Evolutionary conservation across 345 rosid genomes (phyloP).

Genomic region (Citrus maxima): DNA sequence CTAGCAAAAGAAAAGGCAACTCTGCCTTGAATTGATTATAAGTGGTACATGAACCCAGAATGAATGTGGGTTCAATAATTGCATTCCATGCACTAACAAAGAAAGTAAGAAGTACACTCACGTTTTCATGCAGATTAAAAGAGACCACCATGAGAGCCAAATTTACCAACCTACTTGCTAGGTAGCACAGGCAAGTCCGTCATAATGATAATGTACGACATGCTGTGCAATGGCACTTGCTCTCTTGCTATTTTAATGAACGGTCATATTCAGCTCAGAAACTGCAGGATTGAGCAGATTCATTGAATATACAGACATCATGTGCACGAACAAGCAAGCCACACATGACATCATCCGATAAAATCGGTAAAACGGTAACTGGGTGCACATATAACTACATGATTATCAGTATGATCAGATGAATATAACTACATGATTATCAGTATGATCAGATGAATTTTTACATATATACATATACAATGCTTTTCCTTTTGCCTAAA

Average conservation of each 20-base stretch:
- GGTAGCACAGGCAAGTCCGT: background rate
- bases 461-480: conserved; percentile 38
- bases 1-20: background rate
- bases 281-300: background rate
- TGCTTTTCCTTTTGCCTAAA: conserved; percentile 29
- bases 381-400: conserved; percentile 10
- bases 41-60: background rate
- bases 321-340: conserved; percentile 2
- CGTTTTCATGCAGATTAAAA: background rate
- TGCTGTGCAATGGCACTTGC: background rate
- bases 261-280: background rate
- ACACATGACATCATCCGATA: conserved; percentile 12
- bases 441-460: conserved; percentile 15
- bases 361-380: background rate
- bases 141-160: background rate
- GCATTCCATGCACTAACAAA: background rate
- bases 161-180: background rate
- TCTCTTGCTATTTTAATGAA: background rate
- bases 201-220: background rate
- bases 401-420: conserved; percentile 13
- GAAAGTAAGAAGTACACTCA: background rate
- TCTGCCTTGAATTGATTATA: background rate
- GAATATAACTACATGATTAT: conserved; percentile 16
- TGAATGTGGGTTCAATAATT: background rate
- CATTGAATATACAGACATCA: background rate